Conservation (phyloP, 2,329 filamentous ascomycete genomes). For the Verticillium nonalfalfae region DNA sequence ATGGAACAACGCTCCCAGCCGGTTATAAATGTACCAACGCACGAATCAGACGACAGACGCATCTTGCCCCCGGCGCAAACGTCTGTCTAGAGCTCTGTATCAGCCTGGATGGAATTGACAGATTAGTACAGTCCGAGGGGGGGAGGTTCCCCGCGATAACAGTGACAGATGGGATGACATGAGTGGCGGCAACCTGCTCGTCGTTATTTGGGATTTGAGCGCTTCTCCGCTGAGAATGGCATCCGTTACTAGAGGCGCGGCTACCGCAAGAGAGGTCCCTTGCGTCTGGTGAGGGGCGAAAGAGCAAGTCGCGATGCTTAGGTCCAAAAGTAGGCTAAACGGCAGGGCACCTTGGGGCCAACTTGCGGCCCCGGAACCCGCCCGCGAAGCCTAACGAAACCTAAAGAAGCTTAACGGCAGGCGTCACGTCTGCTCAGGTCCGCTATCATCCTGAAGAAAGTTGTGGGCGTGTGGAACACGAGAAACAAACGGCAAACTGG, state of each 20-base stretch:
- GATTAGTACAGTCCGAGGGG: background rate
- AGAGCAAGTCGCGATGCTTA: background rate
- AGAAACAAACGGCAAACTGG: background rate
- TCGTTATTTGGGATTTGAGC: background rate
- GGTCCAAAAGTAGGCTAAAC: background rate
- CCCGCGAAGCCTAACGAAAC: background rate
- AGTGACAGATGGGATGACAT: background rate
- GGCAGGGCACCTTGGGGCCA: background rate
- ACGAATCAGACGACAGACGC: background rate
- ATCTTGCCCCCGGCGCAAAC: background rate
- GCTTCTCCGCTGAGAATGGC: background rate
- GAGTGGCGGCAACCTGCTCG: background rate
- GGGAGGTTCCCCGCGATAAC: background rate
- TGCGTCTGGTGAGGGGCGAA: no score
- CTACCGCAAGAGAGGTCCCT: background rate
- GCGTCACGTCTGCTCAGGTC: background rate
- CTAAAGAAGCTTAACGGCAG: background rate
- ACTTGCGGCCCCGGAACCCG: background rate
- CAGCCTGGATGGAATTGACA: background rate
- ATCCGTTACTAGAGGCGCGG: background rate
- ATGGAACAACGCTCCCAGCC: background rate
- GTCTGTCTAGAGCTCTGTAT: background rate
- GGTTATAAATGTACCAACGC: background rate
- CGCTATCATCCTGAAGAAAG: background rate
- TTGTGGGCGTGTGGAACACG: background rate